These are phyloP conservation scores for Eucalyptus tenuipes DNA, from an alignment of 345 rosid genomes.

Conservation along the genomic window DNA sequence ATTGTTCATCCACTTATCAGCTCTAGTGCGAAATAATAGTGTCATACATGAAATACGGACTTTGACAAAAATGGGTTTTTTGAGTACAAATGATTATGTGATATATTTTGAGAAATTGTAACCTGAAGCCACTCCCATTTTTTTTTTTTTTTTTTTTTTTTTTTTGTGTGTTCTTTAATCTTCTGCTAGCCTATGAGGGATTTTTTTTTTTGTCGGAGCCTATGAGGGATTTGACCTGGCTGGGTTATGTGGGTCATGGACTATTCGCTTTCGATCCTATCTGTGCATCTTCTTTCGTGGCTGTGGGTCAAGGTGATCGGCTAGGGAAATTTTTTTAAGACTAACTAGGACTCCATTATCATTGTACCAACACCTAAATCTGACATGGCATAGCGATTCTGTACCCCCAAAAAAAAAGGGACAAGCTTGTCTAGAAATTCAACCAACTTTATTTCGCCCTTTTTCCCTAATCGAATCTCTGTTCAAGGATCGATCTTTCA, in stretches of 20 bases:
- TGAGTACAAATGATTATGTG: not conserved
- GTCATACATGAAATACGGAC: not conserved
- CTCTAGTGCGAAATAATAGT: not conserved
- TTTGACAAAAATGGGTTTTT: not conserved
- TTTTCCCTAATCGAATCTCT: not conserved
- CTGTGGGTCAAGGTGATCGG: not conserved
- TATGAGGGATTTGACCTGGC: not conserved
- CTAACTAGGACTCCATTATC: not conserved
- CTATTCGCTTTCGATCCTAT: not conserved
- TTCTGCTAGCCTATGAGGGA: not conserved
- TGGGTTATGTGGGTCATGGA: constrained; percentile 4
- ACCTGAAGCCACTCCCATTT: not conserved
- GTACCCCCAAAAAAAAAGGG: not conserved
- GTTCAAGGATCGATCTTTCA: not conserved
- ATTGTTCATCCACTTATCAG: not conserved
- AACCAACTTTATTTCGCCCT: not conserved
- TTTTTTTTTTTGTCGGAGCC: too few relatives aligned
- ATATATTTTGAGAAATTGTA: not conserved
- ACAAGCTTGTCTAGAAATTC: constrained; percentile 1
- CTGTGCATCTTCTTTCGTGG: not conserved
- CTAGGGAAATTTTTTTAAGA: not conserved
- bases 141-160: not conserved
- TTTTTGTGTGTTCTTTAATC: not conserved
- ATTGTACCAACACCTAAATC: constrained; percentile 12
- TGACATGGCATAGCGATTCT: not conserved